phyloP scores from a whole-genome alignment of 805 yeast species.

The Saccharomycopsis javanensis region DNA sequence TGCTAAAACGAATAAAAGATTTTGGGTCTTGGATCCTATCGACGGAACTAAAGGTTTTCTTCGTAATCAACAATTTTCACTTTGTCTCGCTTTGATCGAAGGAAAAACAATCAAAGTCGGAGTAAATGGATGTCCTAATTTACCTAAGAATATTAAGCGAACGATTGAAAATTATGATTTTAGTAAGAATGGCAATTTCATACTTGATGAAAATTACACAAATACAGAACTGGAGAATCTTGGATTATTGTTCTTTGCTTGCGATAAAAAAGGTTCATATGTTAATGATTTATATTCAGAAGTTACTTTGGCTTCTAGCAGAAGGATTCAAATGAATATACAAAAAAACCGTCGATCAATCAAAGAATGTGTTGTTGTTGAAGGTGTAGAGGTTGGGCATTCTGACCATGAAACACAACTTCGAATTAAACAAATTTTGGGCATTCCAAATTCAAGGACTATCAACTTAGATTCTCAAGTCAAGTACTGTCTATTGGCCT shows the following conservation, averaged over 20 bases:
- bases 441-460: constrained; percentile 49
- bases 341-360: constrained; percentile 36
- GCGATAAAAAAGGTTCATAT: constrained; percentile 58
- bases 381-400: constrained; percentile 93
- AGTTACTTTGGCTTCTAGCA: neutral
- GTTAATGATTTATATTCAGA: constrained; percentile 27
- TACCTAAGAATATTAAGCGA: constrained; percentile 42
- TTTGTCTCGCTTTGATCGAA: constrained; percentile 81
- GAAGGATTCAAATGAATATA: constrained; percentile 29
- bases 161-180: constrained; percentile 24
- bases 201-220: constrained; percentile 1
- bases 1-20: constrained; percentile 74
- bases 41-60: constrained; percentile 97
- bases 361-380: constrained; percentile 57
- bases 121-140: constrained; percentile 93
- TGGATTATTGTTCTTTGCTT: constrained; percentile 58
- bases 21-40: constrained; percentile 97
- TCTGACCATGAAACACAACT: constrained; percentile 85
- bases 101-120: constrained; percentile 83
- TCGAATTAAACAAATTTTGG: constrained; percentile 53
- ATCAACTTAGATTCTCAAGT: constrained; percentile 92
- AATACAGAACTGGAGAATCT: neutral
- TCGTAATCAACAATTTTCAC: constrained; percentile 95
- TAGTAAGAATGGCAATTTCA: neutral
- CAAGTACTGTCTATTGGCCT: constrained; percentile 82